Evolutionary conservation across 2,329 filamentous ascomycete genomes (phyloP).

Genomic region (Plenodomus biglobosus): DNA sequence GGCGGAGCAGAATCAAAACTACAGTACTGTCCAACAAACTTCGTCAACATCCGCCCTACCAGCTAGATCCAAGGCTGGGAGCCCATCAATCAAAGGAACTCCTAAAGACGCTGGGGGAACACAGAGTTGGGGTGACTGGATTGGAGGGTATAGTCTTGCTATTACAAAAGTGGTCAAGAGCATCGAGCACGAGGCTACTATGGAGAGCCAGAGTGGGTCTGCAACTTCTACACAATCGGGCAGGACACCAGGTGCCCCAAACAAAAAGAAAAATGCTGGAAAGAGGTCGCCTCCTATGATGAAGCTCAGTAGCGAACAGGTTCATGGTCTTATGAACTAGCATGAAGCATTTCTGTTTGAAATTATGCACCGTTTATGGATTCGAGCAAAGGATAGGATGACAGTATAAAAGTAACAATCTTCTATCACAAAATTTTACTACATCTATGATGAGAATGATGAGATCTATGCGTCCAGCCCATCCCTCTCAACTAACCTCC

Average conservation of each 20-base stretch:
- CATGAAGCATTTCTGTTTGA: too few relatives aligned
- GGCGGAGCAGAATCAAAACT: constrained; percentile 7
- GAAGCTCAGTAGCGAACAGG: constrained; percentile 18
- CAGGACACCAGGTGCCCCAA: constrained; percentile 5
- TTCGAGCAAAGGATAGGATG: too few relatives aligned
- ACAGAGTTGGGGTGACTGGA: constrained; percentile 43
- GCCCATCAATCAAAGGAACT: background rate
- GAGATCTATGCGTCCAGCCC: constrained; percentile 64
- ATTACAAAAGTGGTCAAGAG: constrained; percentile 41
- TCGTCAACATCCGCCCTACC: too few relatives aligned
- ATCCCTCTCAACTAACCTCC: constrained; percentile 83
- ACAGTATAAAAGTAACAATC: too few relatives aligned
- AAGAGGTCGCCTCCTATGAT: constrained; percentile 10
- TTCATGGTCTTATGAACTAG: constrained; percentile 14
- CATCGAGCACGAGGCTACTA: constrained; percentile 41
- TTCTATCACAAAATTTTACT: too few relatives aligned
- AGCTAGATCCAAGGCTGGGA: too few relatives aligned
- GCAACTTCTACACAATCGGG: background rate
- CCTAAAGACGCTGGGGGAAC: constrained; percentile 8
- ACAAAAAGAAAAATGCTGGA: constrained; percentile 12
- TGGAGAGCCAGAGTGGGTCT: constrained; percentile 30
- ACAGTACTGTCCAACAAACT: too few relatives aligned
- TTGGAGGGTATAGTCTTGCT: constrained; percentile 43
- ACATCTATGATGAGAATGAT: background rate
- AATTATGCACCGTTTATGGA: too few relatives aligned